Evolutionary conservation across 768 basidiomycete species (phyloP).

Genomic region (Macrolepiota fuliginosa): DNA sequence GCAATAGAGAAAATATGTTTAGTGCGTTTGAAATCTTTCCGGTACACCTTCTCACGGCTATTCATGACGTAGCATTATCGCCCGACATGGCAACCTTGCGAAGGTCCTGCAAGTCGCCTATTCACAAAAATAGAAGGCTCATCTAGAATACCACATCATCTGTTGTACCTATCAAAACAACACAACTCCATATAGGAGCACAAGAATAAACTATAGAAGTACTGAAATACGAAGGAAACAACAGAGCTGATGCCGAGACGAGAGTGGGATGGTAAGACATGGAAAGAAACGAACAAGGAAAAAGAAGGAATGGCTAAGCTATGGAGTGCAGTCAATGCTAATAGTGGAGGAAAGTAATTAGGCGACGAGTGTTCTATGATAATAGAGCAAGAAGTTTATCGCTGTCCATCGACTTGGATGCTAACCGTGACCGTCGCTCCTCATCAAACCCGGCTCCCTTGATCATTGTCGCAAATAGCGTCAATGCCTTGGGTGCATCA

Average conservation of each 20-base stretch:
- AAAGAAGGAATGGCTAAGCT: slow-evolving; percentile 16
- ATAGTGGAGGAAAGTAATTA: slow-evolving; percentile 4
- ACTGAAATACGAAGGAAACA: background rate
- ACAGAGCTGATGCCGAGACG: slow-evolving; percentile 4
- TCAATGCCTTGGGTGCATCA: slow-evolving; percentile 86
- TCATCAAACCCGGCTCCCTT: slow-evolving; percentile 67
- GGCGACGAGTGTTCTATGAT: slow-evolving; percentile 35
- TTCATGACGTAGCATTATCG: background rate
- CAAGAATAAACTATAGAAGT: slow-evolving; percentile 4
- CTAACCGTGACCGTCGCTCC: slow-evolving; percentile 52
- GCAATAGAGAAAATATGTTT: background rate
- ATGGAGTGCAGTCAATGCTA: slow-evolving; percentile 11
- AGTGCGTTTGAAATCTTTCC: background rate
- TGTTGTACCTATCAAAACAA: slow-evolving; percentile 8
- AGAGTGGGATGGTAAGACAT: slow-evolving; percentile 2
- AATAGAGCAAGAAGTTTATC: slow-evolving; percentile 59
- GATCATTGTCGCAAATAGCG: slow-evolving; percentile 72
- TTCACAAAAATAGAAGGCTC: background rate
- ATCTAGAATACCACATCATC: slow-evolving; percentile 7
- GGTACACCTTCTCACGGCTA: background rate
- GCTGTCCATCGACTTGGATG: slow-evolving; percentile 58
- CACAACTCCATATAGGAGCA: background rate
- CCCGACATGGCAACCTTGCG: background rate
- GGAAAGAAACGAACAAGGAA: slow-evolving; percentile 12
- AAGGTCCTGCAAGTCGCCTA: background rate